Evolutionary conservation across 2,329 filamentous ascomycete genomes (phyloP), one percentile per base, ranked within the genome.

Genomic region (Microdochium paspali): DNA sequence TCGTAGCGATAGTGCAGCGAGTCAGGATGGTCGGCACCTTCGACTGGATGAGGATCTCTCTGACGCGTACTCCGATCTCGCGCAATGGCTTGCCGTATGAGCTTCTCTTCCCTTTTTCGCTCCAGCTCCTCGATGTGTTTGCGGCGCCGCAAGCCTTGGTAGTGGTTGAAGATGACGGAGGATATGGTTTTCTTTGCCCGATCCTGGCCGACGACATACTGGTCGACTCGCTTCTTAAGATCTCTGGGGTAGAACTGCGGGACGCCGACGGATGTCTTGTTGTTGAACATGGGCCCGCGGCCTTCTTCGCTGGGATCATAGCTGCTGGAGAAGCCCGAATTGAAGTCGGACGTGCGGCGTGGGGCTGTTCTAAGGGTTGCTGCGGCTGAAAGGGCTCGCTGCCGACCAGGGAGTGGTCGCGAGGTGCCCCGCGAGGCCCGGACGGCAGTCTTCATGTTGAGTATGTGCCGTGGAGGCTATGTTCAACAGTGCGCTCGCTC

Each of bases 131-230:
- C 90, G 47, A 90, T 82, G 54, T 93, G 80, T 50, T 84, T 80
- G 44, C 89, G 75, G 58, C 89, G 78, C 23, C 90, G 83, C 50
- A 95, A 79, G 44, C 87, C 81, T 66, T 96, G 89, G 62, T 97
- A 96, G 63, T 98, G 93, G 61, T 97, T 96, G 70, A 95, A 96
- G 24, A 98, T 87, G 6, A 91, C 90, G 3, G 91, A 85, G 53
- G 89, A 93, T 53, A 97, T 82, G 13, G 90, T 87, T 66, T 95
- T 94, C 74, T 98, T 93, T 15, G 93, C 90, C 50, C 89, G 82
- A 55, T 96, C 89, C 66, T 98, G 93, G 35, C 91, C 93, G 3
- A 98, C 91, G 1, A 98, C 91, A 63, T 94, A 98, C 61, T 93
- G 87, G 63, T 98, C 93, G 26, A 97, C 81, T 58, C 93, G 86